Evolutionary conservation across 257 asterid genomes (phyloP), one percentile per base, ranked within the genome.

Genomic region (Vinca minor): DNA sequence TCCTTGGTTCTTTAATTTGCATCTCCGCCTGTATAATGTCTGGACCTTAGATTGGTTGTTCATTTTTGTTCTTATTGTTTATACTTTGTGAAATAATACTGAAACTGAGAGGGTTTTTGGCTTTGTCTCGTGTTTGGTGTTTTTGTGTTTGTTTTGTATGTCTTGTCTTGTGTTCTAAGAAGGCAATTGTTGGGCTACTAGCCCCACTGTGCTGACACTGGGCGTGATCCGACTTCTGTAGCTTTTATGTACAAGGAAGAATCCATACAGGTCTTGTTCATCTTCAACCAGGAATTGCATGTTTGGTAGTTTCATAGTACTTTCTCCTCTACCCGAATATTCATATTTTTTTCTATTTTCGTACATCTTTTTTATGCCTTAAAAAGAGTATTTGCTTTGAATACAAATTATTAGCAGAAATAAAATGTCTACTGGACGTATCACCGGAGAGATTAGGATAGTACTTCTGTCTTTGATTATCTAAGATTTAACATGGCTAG

Each of bases 201-300:
- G 94, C 90, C 98, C 91, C 94, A 84, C 95, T 89, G 88, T 87
- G 96, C 95, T 87, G 98, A 81, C 96, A 87, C 89, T 93, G 96
- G 95, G 89, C 85, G 86, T 93, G 98, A 87, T 91, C 92, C 81
- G 96, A 87, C 96, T 79, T 84, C 98, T 87, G 90, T 93, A 93
- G 97, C 97, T 89, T 87, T 81, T 78, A 85, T 89, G 87, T 91
- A 77, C 96, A 85, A 80, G 86, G 94, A 78, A 84, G 96, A 85
- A 85, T 73, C 84, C 79, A 78, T 67, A 78, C 98, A 93, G 97
- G 97, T 93, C 88, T 70, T 89, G 89, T 87, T 82, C 91, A 92
- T 87, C 95, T 87, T 85, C 92, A 82, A 78, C 96, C 84, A 83
- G 96, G 94, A 84, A 79, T 78, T 80, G 87, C 86, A 76, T 80